Conservation (phyloP, 2,329 filamentous ascomycete genomes). For the Trichoderma simmonsii region DNA sequence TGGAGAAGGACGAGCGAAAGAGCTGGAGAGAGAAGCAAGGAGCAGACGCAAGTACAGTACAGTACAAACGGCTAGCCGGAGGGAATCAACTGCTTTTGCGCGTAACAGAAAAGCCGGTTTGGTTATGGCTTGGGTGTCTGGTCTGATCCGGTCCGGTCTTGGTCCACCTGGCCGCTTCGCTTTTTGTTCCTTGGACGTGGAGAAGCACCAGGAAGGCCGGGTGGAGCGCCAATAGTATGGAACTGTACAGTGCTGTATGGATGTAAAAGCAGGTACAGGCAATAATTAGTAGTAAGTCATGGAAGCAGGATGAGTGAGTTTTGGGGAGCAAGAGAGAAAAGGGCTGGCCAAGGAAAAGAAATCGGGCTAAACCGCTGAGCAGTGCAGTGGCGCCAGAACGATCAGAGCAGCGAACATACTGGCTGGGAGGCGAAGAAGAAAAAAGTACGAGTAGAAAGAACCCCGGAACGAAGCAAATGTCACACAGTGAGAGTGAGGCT, state of each 20-base stretch:
- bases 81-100: not conserved
- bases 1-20: not conserved
- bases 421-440: not conserved
- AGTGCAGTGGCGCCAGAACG: not conserved
- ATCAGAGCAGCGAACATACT: not conserved
- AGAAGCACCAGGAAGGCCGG: not conserved
- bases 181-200: not conserved
- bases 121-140: not conserved
- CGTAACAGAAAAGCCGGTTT: not conserved
- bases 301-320: not conserved
- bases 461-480: not conserved
- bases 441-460: not conserved
- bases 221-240: not conserved
- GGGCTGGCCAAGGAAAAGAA: not conserved
- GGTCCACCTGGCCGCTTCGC: not conserved
- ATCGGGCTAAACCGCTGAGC: not conserved
- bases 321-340: not conserved
- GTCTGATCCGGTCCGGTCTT: not conserved
- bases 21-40: not conserved
- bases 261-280: not conserved
- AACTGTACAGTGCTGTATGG: not conserved
- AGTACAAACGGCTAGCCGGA: not conserved
- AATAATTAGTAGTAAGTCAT: not conserved
- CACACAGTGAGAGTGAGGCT: constrained; percentile 5
- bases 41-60: not conserved